These are phyloP conservation scores for Candida takata DNA, from an alignment of 805 yeast species.

Conservation along the genomic window DNA sequence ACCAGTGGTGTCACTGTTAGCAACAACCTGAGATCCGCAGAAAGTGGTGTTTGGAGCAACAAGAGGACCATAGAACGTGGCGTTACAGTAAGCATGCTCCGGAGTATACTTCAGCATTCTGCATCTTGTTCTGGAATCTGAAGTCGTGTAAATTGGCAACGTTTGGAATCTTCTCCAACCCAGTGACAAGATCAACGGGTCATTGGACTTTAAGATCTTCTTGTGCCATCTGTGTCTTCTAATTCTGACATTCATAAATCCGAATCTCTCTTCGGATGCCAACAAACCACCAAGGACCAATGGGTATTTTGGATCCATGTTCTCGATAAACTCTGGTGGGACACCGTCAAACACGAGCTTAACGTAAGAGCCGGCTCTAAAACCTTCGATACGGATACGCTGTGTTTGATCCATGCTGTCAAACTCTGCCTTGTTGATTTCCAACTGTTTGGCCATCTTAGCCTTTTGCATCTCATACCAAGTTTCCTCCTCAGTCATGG, in stretches of 20 bases:
- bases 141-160: conserved; percentile 88
- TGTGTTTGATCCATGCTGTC: conserved; percentile 69
- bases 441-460: conserved; percentile 92
- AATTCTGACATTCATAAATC: conserved; percentile 84
- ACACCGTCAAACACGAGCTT: conserved; percentile 74
- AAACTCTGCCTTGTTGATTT: conserved; percentile 79
- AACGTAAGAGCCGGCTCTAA: conserved; percentile 88
- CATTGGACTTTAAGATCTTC: conserved; percentile 89
- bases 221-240: conserved; percentile 99
- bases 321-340: conserved; percentile 86
- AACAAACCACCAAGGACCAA: conserved; percentile 85
- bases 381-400: conserved; percentile 82
- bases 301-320: conserved; percentile 81
- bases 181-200: conserved; percentile 84
- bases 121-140: conserved; percentile 95
- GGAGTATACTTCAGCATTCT: conserved; percentile 98
- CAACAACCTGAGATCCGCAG: conserved; percentile 88
- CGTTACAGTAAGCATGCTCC: conserved; percentile 94
- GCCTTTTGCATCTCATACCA: conserved; percentile 98
- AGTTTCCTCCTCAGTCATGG: conserved; percentile 81
- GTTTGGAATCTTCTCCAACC: conserved; percentile 99
- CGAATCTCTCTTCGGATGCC: conserved; percentile 88
- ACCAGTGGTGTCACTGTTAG: conserved; percentile 77
- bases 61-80: conserved; percentile 93
- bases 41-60: conserved; percentile 97